phyloP scores from a whole-genome alignment of 176 grass and related monocot species.

The Lolium multiflorum region DNA sequence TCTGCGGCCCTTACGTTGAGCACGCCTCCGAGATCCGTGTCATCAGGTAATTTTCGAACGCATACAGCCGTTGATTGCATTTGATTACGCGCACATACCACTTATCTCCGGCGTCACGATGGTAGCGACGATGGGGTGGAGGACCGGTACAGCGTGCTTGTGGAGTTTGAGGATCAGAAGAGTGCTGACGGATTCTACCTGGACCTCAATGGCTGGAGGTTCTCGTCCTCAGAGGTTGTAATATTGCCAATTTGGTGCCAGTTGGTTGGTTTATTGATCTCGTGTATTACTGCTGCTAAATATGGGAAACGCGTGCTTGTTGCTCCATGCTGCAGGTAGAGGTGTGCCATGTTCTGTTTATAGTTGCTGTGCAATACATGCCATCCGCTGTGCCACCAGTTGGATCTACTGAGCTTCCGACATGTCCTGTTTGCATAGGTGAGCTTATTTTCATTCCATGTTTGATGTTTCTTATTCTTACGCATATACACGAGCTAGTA shows the following conservation, averaged over 20 bases:
- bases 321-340: slow-evolving; percentile 63
- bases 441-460: slow-evolving; percentile 33
- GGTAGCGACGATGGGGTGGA: slow-evolving; percentile 68
- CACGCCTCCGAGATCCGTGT: slow-evolving; percentile 59
- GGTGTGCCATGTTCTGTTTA: slow-evolving; percentile 88
- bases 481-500: not conserved
- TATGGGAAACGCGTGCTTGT: not conserved
- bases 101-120: not conserved
- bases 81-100: not conserved
- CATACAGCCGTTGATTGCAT: not conserved
- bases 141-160: slow-evolving; percentile 90
- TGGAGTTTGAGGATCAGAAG: slow-evolving; percentile 90
- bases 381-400: slow-evolving; percentile 51
- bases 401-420: slow-evolving; percentile 81
- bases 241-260: not conserved
- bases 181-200: slow-evolving; percentile 81
- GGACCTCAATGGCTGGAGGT: slow-evolving; percentile 94
- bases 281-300: slow-evolving; percentile 18
- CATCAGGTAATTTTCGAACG: slow-evolving; percentile 56
- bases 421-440: slow-evolving; percentile 97
- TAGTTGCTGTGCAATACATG: slow-evolving; percentile 74
- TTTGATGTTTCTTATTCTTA: not conserved
- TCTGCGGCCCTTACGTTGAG: slow-evolving; percentile 78
- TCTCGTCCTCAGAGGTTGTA: slow-evolving; percentile 73
- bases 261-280: slow-evolving; percentile 25